Evolutionary conservation across 257 asterid species (phyloP), one percentile per base, ranked within the genome.

Genomic region (Jacaranda mimosifolia): DNA sequence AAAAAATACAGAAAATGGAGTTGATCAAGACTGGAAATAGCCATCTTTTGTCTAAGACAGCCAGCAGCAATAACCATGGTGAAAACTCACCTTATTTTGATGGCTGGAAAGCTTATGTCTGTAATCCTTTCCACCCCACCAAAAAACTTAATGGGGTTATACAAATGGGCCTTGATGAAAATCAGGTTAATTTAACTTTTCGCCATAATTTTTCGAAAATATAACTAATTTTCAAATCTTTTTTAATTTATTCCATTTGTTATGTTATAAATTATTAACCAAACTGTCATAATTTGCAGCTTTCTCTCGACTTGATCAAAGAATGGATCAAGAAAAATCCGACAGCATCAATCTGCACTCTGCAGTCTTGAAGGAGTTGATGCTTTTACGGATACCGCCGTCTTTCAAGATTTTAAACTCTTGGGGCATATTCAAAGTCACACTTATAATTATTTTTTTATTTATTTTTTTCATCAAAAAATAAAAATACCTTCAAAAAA

Each of bases 151-250:
- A 80, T 21, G 98, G 98, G 7, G 97, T 94, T 52, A 87, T 94
- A 53, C 98, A 94, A 77, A 89, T 94, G 97, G 98, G 98, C 7
- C 96, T 94, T 17, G 91, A 97, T 13, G 98, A 92, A 77, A 94
- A 94, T 68, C 97, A 87, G 94, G 98, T 87, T 13, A 26, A 2
- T 3, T 12, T 48, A 52, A 52, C 0, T 38, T 32, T 39, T 48
- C 14, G 1, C 1, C 3, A 48, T 3, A 48, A 48, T 52, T 9
- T 2, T 17, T 52, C 3, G 1, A 13, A 14, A 52, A 2, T 13
- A 14, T 26, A 26, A 26, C 32, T 26, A 26, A 26, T 26, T 26
- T 36, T 43, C 9, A 13, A 36, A 4, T 17, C 10, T 12, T 52
- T 26, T 26, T 26, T 26, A 26, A 26, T 26, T 26, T 2, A 26